A percentile compares a stretch with the other conserved stretches of the same genome.
Conservation (phyloP, 2,329 filamentous ascomycete genomes). For the Zopfia rhizophila region DNA sequence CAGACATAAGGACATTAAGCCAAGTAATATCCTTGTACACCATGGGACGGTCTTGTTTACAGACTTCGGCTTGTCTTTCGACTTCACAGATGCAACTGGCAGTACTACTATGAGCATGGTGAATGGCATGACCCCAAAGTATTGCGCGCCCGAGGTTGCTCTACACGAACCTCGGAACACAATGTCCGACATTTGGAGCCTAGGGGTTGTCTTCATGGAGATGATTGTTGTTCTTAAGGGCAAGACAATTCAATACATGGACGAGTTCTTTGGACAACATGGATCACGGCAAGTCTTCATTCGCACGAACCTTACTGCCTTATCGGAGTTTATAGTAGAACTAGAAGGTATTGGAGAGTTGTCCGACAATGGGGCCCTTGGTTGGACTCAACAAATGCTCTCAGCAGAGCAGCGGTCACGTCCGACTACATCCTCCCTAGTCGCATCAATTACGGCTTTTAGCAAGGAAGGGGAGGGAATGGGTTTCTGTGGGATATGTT, state of each 20-base stretch:
- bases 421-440: constrained; percentile 24
- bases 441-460: constrained; percentile 20
- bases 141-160: constrained; percentile 30
- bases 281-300: constrained; percentile 19
- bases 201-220: constrained; percentile 30
- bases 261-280: constrained; percentile 19
- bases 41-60: constrained; percentile 31
- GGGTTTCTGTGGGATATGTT: constrained; percentile 32
- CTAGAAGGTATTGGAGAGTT: constrained; percentile 11
- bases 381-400: constrained; percentile 25
- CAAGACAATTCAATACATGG: constrained; percentile 7
- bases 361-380: constrained; percentile 19
- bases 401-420: constrained; percentile 12
- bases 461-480: constrained; percentile 3
- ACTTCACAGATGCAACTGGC: constrained; percentile 22
- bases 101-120: constrained; percentile 24
- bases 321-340: constrained; percentile 14
- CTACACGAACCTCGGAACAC: constrained; percentile 19
- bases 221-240: constrained; percentile 29
- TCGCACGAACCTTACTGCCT: constrained; percentile 16
- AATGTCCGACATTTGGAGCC: constrained; percentile 28
- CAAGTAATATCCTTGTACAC: constrained; percentile 41
- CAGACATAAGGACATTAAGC: constrained; percentile 46
- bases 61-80: constrained; percentile 39
- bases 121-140: constrained; percentile 24